phyloP scores from a whole-genome alignment of 441 rosid genomes.

The Populus hybrid region DNA sequence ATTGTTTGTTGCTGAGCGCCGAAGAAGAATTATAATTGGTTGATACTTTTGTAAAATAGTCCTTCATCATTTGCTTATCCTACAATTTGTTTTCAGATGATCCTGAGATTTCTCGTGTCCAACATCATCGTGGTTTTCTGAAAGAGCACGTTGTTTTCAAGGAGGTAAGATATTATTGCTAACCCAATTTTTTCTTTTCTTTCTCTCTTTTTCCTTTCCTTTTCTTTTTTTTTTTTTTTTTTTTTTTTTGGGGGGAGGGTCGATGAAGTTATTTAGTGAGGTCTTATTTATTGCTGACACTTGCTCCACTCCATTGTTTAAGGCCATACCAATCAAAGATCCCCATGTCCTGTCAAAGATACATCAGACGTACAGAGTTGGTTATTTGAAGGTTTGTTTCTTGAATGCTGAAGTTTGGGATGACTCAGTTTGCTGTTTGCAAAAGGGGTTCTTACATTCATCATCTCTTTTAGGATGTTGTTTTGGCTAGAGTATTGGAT shows the following conservation, averaged over 20 bases:
- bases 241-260: neutral
- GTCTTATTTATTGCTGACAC: slow-evolving; percentile 13
- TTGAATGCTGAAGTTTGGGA: slow-evolving; percentile 12
- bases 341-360: slow-evolving; percentile 82
- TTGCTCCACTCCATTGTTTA: slow-evolving; percentile 21
- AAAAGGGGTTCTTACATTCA: slow-evolving; percentile 21
- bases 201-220: neutral
- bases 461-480: slow-evolving; percentile 72
- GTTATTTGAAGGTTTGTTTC: slow-evolving; percentile 82
- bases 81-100: slow-evolving; percentile 61
- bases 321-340: slow-evolving; percentile 96
- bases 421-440: neutral
- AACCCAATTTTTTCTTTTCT: neutral
- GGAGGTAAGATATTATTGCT: slow-evolving; percentile 55
- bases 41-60: neutral
- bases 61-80: slow-evolving; percentile 15
- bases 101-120: slow-evolving; percentile 73
- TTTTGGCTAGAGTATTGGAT: slow-evolving; percentile 93
- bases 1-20: neutral
- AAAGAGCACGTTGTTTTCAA: slow-evolving; percentile 94
- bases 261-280: neutral
- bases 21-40: neutral
- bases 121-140: slow-evolving; percentile 80
- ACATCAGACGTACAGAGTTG: slow-evolving; percentile 97
- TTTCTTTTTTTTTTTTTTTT: neutral